These are phyloP conservation scores for Penicillium sp. DNA, from an alignment of 2,329 filamentous ascomycete species.

Conservation along the genomic window DNA sequence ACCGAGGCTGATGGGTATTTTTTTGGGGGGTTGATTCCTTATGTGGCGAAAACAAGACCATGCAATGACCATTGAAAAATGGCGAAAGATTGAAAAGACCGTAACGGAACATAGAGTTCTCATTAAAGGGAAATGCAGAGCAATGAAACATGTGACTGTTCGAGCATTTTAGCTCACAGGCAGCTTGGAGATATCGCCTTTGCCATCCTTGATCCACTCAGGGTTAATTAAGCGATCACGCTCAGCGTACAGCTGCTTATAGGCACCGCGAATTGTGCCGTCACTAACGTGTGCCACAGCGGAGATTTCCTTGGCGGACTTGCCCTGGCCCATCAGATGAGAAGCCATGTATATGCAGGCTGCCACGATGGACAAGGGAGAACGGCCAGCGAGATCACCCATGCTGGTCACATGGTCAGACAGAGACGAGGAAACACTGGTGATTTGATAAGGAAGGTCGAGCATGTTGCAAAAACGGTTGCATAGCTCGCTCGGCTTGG, in stretches of 20 bases:
- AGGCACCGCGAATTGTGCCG: slow-evolving; percentile 93
- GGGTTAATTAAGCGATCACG: slow-evolving; percentile 71
- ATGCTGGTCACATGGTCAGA: slow-evolving; percentile 74
- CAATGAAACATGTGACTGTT: not conserved
- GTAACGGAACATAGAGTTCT: not conserved
- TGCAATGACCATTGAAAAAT: not conserved
- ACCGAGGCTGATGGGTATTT: not conserved
- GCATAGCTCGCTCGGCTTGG: slow-evolving; percentile 79
- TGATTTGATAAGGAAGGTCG: slow-evolving; percentile 69
- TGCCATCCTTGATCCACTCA: slow-evolving; percentile 70
- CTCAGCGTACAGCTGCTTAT: slow-evolving; percentile 78
- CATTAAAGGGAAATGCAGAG: not conserved
- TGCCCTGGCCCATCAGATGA: slow-evolving; percentile 75
- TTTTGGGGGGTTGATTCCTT: not conserved
- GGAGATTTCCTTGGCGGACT: slow-evolving; percentile 83
- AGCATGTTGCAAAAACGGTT: slow-evolving; percentile 86
- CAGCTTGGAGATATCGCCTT: slow-evolving; percentile 68
- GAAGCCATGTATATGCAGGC: slow-evolving; percentile 97
- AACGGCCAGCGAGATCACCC: slow-evolving; percentile 83
- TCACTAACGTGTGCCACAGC: slow-evolving; percentile 85
- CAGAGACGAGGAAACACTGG: slow-evolving; percentile 75
- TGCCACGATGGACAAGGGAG: slow-evolving; percentile 87
- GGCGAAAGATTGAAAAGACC: not conserved
- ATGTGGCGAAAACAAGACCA: not conserved
- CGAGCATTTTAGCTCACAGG: slow-evolving; percentile 49